Percentiles rank a stretch among this genome's conserved stretches.
Conservation (phyloP, 208 protist genomes). For the Acanthamoeba castellanii region DNA sequence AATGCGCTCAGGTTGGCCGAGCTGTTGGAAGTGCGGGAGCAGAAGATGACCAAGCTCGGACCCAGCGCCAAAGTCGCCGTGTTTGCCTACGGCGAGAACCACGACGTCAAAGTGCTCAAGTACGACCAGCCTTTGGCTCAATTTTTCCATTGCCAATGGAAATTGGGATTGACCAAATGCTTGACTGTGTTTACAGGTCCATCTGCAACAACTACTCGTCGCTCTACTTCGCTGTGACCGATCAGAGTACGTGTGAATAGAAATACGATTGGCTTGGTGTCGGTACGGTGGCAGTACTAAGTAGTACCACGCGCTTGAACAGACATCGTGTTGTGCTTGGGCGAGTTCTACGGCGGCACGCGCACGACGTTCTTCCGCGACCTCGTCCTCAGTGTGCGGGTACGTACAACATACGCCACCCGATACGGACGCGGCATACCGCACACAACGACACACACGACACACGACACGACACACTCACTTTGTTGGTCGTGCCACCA, state of each 20-base stretch:
- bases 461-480: too few species aligned
- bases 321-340: constrained; percentile 1
- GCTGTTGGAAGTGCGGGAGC: neutral
- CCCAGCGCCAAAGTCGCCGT: constrained; percentile 1
- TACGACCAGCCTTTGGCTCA: neutral
- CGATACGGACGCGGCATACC: too few species aligned
- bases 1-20: neutral
- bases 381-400: neutral
- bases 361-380: constrained; percentile 5
- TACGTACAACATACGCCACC: neutral
- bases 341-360: constrained; percentile 27
- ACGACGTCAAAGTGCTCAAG: constrained; percentile 21
- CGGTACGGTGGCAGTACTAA: too few species aligned
- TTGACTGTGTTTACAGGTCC: neutral
- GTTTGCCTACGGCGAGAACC: constrained; percentile 10
- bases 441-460: too few species aligned
- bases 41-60: neutral
- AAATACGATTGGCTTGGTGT: too few species aligned
- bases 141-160: too few species aligned
- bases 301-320: neutral
- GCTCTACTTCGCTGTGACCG: constrained; percentile 36
- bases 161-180: too few species aligned
- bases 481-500: too few species aligned
- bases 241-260: neutral
- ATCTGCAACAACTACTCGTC: constrained; percentile 30